Percentiles rank a stretch among this genome's conserved stretches.
phyloP scores from a whole-genome alignment of 169 alveolate genomes.

The Eimeria praecox region DNA sequence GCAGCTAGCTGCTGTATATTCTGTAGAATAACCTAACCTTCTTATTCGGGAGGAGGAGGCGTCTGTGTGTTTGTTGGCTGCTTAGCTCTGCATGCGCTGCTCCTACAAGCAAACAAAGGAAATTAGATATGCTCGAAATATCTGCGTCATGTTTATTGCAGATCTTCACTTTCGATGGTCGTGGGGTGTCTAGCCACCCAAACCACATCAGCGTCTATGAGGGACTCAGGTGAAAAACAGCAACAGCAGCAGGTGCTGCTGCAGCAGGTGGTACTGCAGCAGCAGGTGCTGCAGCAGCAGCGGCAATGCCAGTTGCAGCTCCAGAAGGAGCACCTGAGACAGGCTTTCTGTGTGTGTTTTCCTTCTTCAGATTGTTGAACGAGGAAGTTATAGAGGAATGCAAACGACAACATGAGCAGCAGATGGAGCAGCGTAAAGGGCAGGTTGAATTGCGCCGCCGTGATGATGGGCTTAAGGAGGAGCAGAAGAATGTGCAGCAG shows the following conservation, averaged over 20 bases:
- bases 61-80: background rate
- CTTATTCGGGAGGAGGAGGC: no score
- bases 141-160: background rate
- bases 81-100: background rate
- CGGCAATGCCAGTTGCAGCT: conserved; percentile 16
- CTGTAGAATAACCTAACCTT: no score
- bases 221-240: conserved; percentile 60
- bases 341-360: background rate
- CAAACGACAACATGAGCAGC: conserved; percentile 26
- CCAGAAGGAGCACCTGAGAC: background rate
- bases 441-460: background rate
- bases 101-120: background rate
- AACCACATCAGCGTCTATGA: conserved; percentile 76
- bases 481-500: background rate
- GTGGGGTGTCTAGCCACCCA: conserved; percentile 81
- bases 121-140: background rate
- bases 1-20: background rate
- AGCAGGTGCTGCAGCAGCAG: conserved; percentile 1
- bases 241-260: conserved; percentile 8
- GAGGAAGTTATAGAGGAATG: background rate
- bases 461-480: background rate
- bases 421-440: background rate
- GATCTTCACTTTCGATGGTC: conserved; percentile 69
- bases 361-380: background rate
- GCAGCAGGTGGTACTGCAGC: background rate